A percentile compares a stretch with the other conserved stretches of the same genome.
Evolutionary conservation across 495 filamentous ascomycete genomes (phyloP).

Genomic region (Schizothecium vesticola): DNA sequence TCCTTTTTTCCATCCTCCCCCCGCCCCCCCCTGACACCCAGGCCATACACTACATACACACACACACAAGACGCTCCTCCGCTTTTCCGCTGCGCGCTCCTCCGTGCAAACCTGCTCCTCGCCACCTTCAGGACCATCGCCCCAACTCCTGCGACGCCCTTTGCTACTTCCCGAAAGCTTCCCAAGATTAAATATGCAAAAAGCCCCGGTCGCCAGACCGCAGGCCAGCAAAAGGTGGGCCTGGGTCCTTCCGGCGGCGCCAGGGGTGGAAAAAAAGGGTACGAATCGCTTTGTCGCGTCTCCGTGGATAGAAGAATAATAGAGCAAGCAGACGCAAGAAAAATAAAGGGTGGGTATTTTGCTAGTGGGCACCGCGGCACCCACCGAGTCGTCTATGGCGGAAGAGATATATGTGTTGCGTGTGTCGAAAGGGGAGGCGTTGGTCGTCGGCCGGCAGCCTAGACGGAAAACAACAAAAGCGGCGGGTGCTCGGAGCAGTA

Average conservation of each 20-base stretch:
- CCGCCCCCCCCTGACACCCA: background rate
- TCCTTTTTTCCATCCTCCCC: background rate
- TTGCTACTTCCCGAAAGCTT: conserved; percentile 15
- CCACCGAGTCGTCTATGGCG: background rate
- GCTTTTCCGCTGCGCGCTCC: background rate
- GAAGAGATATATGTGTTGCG: background rate
- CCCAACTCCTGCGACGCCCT: background rate
- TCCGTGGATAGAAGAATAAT: conserved; percentile 7
- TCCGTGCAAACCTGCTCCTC: background rate
- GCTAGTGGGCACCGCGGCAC: background rate
- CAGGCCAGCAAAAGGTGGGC: conserved; percentile 40
- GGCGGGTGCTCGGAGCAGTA: conserved; percentile 9
- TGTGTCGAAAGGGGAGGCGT: background rate
- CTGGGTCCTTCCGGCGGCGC: conserved; percentile 23
- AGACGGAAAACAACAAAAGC: conserved; percentile 9
- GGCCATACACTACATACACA: background rate
- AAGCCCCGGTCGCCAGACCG: conserved; percentile 32
- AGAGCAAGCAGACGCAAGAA: conserved; percentile 7
- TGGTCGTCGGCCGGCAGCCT: conserved; percentile 2
- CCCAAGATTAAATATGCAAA: conserved; percentile 35
- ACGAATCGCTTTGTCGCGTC: conserved; percentile 19
- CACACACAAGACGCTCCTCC: background rate
- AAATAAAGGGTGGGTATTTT: conserved; percentile 1
- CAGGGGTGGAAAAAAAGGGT: conserved; percentile 24
- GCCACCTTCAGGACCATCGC: background rate